Evolutionary conservation across 1,284 basidiomycete species (phyloP).

Genomic region (Veloboletus limbatus): DNA sequence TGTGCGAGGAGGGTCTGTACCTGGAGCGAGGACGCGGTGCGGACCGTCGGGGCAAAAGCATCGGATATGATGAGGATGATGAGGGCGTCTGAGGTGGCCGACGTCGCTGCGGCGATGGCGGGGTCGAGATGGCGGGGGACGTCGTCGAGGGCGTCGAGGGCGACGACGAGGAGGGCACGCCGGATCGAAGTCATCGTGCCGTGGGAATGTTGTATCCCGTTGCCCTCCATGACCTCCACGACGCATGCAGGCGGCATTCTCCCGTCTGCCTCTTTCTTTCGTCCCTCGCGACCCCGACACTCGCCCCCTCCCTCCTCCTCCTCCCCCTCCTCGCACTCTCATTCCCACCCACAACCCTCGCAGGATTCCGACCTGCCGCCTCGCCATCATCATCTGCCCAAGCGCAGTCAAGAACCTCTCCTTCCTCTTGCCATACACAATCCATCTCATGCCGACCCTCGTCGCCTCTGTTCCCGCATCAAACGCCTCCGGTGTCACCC

Average conservation of each 20-base stretch:
- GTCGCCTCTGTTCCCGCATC: conserved; percentile 50
- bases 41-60: conserved; percentile 43
- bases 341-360: conserved; percentile 17
- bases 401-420: conserved; percentile 66
- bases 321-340: conserved; percentile 19
- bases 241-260: conserved; percentile 72
- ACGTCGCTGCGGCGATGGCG: conserved; percentile 50
- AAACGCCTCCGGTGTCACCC: conserved; percentile 54
- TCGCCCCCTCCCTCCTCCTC: conserved; percentile 37
- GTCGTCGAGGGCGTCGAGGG: conserved; percentile 45
- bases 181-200: conserved; percentile 7
- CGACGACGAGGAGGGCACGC: conserved; percentile 49
- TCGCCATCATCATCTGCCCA: conserved; percentile 42
- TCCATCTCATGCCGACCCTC: conserved; percentile 23
- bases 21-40: conserved; percentile 51
- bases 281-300: conserved; percentile 54
- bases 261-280: conserved; percentile 73
- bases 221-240: too few species aligned
- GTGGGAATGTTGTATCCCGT: conserved; percentile 27
- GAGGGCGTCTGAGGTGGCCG: conserved; percentile 47
- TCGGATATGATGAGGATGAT: conserved; percentile 61
- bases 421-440: conserved; percentile 44
- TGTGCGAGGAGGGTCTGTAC: conserved; percentile 69
- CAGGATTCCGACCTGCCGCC: conserved; percentile 32
- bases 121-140: conserved; percentile 53